Conservation (phyloP, 2,329 filamentous ascomycete genomes). For the Calycina marina region DNA sequence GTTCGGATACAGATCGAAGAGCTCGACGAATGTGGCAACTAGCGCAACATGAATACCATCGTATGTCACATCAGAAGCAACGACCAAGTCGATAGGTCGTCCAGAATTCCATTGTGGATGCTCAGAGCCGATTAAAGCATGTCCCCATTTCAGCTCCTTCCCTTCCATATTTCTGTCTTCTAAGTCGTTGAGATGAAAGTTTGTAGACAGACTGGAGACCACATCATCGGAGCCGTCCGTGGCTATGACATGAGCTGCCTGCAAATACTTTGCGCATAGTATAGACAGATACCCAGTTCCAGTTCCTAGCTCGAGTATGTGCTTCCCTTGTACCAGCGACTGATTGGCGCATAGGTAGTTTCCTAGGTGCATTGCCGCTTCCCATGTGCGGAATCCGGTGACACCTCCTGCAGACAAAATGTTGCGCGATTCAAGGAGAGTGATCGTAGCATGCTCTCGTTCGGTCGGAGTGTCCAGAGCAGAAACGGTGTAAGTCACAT, state of each 20-base stretch:
- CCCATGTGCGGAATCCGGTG: conserved; percentile 69
- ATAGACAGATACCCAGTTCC: conserved; percentile 67
- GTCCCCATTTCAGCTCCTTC: conserved; percentile 36
- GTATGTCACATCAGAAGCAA: conserved; percentile 71
- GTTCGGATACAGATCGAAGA: conserved; percentile 41
- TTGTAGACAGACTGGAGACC: conserved; percentile 50
- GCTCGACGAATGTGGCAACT: conserved; percentile 46
- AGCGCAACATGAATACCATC: conserved; percentile 45
- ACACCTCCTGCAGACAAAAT: conserved; percentile 58
- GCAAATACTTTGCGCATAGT: conserved; percentile 54
- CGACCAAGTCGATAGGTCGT: conserved; percentile 40
- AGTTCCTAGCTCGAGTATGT: conserved; percentile 57
- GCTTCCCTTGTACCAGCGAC: conserved; percentile 32
- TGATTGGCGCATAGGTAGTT: conserved; percentile 41
- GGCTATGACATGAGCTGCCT: conserved; percentile 42
- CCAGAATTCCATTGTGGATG: conserved; percentile 28
- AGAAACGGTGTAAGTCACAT: conserved; percentile 52
- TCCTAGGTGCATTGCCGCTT: conserved; percentile 61
- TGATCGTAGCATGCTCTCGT: conserved; percentile 29
- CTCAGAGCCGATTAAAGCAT: conserved; percentile 22
- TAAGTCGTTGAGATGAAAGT: conserved; percentile 53
- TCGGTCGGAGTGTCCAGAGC: conserved; percentile 4
- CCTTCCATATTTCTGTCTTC: conserved; percentile 37
- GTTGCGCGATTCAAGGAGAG: conserved; percentile 52
- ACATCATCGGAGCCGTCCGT: conserved; percentile 66